These are phyloP conservation scores for Colletotrichum sp. DNA, from an alignment of 2,329 filamentous ascomycete genomes.

Conservation along the genomic window DNA sequence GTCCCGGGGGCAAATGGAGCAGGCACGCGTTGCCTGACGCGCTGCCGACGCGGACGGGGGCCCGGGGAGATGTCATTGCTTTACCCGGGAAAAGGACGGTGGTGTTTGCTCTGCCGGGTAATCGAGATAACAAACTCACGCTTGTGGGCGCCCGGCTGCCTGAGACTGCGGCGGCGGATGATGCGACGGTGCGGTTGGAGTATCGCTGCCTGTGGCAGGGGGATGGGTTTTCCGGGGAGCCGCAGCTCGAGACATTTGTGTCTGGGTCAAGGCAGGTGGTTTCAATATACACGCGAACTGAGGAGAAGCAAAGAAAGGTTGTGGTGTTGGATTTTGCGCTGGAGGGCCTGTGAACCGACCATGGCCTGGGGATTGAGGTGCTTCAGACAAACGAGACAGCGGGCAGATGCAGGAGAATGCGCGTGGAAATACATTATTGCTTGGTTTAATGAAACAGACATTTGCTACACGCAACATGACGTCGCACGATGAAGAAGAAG, in stretches of 20 bases:
- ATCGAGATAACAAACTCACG: conserved; percentile 8
- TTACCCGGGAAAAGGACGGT: neutral
- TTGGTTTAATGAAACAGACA: neutral
- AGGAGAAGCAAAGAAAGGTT: conserved; percentile 10
- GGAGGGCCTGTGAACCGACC: neutral
- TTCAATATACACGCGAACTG: conserved; percentile 13
- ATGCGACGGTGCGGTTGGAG: neutral
- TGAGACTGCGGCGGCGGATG: neutral
- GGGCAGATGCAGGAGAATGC: neutral
- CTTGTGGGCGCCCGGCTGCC: neutral
- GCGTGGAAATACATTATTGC: neutral
- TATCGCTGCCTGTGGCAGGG: conserved; percentile 2
- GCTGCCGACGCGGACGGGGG: conserved; percentile 13
- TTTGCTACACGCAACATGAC: neutral
- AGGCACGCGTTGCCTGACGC: neutral
- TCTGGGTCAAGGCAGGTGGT: neutral
- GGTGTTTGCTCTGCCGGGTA: conserved; percentile 12
- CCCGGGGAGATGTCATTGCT: conserved; percentile 6
- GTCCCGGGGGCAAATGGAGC: neutral
- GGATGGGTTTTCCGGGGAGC: conserved; percentile 16
- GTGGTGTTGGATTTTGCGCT: conserved; percentile 14
- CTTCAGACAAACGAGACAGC: neutral
- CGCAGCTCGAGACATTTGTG: conserved; percentile 9
- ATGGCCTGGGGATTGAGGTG: neutral
- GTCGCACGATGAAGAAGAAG: neutral